Base-by-base conservation (phyloP, 2,329 filamentous ascomycete species). In the Cladosporium sp. region DNA sequence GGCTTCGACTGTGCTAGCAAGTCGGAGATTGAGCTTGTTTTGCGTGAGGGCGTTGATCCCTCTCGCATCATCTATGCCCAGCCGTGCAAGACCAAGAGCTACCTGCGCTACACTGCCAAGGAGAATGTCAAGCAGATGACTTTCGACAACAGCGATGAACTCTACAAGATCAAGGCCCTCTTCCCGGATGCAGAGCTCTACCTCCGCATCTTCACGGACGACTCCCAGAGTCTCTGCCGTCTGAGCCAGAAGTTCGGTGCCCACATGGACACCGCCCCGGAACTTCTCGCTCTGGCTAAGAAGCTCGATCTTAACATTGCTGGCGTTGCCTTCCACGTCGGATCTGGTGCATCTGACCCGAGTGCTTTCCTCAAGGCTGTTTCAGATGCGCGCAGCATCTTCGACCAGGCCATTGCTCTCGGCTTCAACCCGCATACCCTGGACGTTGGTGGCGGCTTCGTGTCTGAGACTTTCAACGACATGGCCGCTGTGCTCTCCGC, bases 1-100 rank as follows among this genome's bases (percentile, higher is more conserved):
- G 95, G 95, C 74, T 99, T 99, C 79, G 95, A 99, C 81, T 99
- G 95, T 80, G 95, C 95, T 69, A 98, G 94, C 80, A 98, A 98
- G 86, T 86, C 89, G 70, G 95, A 99, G 82, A 97, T 99, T 73
- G 93, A 99, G 79, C 89, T 93, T 79, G 91, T 97, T 68, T 85
- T 98, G 63, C 84, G 86, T 75, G 86, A 93, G 78, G 93, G 93
- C 72, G 86, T 96, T 71, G 89, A 91, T 76, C 91, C 95, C 14
- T 87, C 89, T 70, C 93, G 94, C 78, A 96, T 99, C 84, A 97
- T 99, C 81, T 99, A 98, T 77, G 95, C 95, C 58, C 95, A 99
- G 82, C 95, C 95, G 64, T 98, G 95, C 91, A 99, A 99, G 88
- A 99, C 95, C 75, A 96, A 95, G 83, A 97, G 94, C 57, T 98